Conservation (phyloP, 768 basidiomycete species). For the Mycena alexandri region DNA sequence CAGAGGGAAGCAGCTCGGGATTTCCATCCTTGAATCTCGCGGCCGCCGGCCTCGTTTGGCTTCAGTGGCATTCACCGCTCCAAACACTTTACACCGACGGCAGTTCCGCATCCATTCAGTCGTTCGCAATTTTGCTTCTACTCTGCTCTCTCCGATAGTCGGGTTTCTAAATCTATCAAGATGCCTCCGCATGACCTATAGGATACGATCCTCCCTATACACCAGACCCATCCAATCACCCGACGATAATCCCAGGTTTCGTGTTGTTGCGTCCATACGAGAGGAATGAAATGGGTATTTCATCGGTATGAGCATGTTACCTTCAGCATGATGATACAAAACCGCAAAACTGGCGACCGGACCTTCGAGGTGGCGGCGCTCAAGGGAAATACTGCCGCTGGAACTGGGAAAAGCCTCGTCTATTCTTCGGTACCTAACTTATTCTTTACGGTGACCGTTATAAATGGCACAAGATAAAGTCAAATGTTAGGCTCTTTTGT, state of each 20-base stretch:
- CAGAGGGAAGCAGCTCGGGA: too few species aligned
- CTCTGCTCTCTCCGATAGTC: constrained; percentile 3
- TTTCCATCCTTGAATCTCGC: too few species aligned
- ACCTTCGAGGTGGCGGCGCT: too few species aligned
- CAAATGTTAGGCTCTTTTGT: constrained; percentile 11
- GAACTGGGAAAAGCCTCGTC: constrained; percentile 30
- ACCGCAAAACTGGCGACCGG: too few species aligned
- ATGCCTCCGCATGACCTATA: background rate
- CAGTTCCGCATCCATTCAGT: constrained; percentile 4
- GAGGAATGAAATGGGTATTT: background rate
- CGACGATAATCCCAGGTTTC: constrained; percentile 23
- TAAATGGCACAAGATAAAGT: constrained; percentile 10
- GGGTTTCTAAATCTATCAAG: background rate
- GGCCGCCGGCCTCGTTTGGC: too few species aligned
- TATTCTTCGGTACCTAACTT: constrained; percentile 26
- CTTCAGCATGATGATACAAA: background rate
- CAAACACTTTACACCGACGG: too few species aligned
- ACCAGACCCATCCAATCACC: constrained; percentile 20
- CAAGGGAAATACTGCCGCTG: too few species aligned
- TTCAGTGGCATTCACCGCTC: too few species aligned
- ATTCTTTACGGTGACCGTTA: background rate
- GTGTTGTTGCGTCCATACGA: background rate
- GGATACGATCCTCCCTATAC: background rate
- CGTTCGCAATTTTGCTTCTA: constrained; percentile 5
- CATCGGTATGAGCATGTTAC: background rate